Evolutionary conservation across 78 protist genomes (phyloP).

Genomic region (Dictyostelium citrinum): DNA sequence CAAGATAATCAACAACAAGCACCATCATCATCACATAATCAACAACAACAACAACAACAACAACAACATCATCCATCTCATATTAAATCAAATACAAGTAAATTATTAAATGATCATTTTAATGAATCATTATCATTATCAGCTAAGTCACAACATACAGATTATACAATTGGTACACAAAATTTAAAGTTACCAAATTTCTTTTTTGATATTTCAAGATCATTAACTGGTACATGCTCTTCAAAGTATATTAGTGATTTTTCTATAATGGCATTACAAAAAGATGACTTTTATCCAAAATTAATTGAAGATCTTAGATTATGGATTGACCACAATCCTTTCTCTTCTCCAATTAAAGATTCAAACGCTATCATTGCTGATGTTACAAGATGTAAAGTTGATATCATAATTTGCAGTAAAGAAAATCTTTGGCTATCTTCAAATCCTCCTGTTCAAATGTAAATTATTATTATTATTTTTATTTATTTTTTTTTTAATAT

Average conservation of each 20-base stretch:
- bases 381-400: conserved; percentile 45
- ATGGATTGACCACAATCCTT: conserved; percentile 49
- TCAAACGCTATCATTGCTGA: conserved; percentile 44
- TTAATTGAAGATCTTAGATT: conserved; percentile 53
- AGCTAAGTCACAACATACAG: not conserved
- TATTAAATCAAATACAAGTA: conserved; percentile 3
- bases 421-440: conserved; percentile 41
- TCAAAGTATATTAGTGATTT: conserved; percentile 42
- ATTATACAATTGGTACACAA: conserved; percentile 14
- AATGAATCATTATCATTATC: not conserved
- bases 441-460: conserved; percentile 47
- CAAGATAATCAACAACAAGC: not conserved
- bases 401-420: conserved; percentile 30
- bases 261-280: conserved; percentile 33
- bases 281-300: conserved; percentile 48
- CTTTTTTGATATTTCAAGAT: conserved; percentile 34
- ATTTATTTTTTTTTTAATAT: not conserved
- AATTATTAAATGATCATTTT: not conserved
- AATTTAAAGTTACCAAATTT: conserved; percentile 31
- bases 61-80: not conserved
- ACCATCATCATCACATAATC: not conserved
- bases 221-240: conserved; percentile 30
- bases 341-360: conserved; percentile 31
- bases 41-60: not conserved
- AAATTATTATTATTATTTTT: not conserved